These are phyloP conservation scores for Schizosaccharomyces japonicus DNA, from an alignment of 805 yeast genomes.

Conservation along the genomic window DNA sequence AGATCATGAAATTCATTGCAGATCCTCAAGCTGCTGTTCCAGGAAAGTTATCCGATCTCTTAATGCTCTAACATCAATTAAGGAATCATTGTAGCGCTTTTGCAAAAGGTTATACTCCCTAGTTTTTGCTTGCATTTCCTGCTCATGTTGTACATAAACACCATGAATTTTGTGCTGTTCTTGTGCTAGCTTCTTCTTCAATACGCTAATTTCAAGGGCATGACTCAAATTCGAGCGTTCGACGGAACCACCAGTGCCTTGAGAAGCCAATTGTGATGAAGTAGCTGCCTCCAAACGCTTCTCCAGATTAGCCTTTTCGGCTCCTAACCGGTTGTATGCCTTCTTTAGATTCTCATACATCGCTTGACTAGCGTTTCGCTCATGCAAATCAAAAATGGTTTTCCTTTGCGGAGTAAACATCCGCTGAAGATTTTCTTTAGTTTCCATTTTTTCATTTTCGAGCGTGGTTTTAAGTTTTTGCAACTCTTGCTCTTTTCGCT, in stretches of 20 bases:
- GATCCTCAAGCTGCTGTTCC: not conserved
- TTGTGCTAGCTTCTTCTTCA: not conserved
- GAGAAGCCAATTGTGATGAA: not conserved
- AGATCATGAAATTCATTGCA: too few relatives aligned
- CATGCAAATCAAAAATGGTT: conserved; percentile 5
- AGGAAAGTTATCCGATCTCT: not conserved
- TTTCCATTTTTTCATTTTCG: not conserved
- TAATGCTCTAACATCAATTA: not conserved
- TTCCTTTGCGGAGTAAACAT: not conserved
- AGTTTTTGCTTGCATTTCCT: not conserved
- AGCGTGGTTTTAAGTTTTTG: not conserved
- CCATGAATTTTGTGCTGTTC: not conserved
- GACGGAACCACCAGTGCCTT: not conserved
- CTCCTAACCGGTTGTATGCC: not conserved
- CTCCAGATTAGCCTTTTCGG: not conserved
- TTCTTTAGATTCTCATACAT: conserved; percentile 2
- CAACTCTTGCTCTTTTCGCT: not conserved
- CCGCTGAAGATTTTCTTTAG: not conserved
- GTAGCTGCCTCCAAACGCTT: not conserved
- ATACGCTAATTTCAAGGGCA: not conserved
- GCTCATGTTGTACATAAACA: not conserved
- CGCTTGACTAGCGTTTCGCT: conserved; percentile 9
- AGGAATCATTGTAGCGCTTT: not conserved
- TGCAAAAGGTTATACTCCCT: not conserved
- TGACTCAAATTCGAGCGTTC: not conserved